Conservation (phyloP, 1,284 basidiomycete genomes). For the Athelia psychrophila region DNA sequence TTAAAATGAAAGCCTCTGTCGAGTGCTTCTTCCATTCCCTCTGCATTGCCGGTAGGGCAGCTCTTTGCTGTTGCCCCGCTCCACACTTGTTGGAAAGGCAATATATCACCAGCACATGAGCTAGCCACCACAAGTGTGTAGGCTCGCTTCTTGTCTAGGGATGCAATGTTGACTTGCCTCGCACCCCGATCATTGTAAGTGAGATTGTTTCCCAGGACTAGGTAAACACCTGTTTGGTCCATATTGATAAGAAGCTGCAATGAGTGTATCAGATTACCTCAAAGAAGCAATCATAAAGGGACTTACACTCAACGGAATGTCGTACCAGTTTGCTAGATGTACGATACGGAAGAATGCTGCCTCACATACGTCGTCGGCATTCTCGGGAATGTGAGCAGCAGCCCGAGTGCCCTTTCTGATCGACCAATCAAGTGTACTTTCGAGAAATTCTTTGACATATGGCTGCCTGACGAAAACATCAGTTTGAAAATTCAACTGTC, state of each 20-base stretch:
- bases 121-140: slow-evolving; percentile 24
- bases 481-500: neutral
- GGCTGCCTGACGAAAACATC: neutral
- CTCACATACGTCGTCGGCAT: slow-evolving; percentile 16
- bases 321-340: slow-evolving; percentile 14
- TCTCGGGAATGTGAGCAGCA: slow-evolving; percentile 15
- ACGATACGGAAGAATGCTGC: slow-evolving; percentile 14
- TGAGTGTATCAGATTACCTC: neutral
- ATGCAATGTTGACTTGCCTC: slow-evolving; percentile 22
- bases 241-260: slow-evolving; percentile 17
- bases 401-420: slow-evolving; percentile 11
- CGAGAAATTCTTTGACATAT: slow-evolving; percentile 17
- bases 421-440: slow-evolving; percentile 17
- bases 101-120: slow-evolving; percentile 18
- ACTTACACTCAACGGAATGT: slow-evolving; percentile 12
- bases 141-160: slow-evolving; percentile 25
- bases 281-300: no score
- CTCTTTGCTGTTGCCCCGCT: slow-evolving; percentile 14
- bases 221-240: slow-evolving; percentile 19
- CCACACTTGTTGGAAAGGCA: slow-evolving; percentile 30
- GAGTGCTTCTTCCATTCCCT: slow-evolving; percentile 13
- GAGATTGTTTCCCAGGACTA: slow-evolving; percentile 14
- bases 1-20: slow-evolving; percentile 17
- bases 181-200: slow-evolving; percentile 19
- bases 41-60: slow-evolving; percentile 11